These are phyloP conservation scores for Pseudocercospora pini-densiflorae DNA, from an alignment of 2,329 filamentous ascomycete genomes.

Conservation along the genomic window DNA sequence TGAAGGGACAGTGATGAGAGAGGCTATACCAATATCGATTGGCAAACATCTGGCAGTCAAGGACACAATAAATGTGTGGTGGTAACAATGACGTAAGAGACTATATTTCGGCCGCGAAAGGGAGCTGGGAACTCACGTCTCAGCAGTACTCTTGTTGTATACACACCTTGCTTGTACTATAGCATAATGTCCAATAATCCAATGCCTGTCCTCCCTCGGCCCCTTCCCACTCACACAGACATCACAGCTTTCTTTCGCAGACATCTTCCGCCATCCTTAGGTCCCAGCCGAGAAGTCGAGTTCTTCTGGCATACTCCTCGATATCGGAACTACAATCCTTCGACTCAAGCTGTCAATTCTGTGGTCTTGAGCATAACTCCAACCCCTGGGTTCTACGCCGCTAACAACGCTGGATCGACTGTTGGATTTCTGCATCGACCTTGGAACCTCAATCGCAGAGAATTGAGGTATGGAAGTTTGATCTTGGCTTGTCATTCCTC, in stretches of 20 bases:
- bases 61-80: background rate
- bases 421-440: slow-evolving; percentile 21
- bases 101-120: background rate
- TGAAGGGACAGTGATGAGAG: background rate
- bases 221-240: slow-evolving; percentile 5
- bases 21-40: background rate
- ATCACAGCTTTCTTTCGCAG: slow-evolving; percentile 15
- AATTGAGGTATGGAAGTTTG: background rate
- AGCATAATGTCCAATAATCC: background rate
- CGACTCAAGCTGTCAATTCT: background rate
- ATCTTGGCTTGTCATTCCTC: slow-evolving; percentile 42
- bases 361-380: slow-evolving; percentile 23
- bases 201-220: background rate
- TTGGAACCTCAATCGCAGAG: slow-evolving; percentile 15
- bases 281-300: slow-evolving; percentile 13
- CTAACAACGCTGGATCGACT: background rate
- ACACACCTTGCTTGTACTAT: background rate
- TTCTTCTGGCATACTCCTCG: slow-evolving; percentile 18
- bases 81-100: slow-evolving; percentile 6
- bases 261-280: slow-evolving; percentile 9
- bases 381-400: slow-evolving; percentile 19
- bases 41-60: background rate
- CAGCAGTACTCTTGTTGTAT: background rate
- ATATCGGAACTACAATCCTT: slow-evolving; percentile 13
- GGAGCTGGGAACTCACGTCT: background rate